Evolutionary conservation across 2,329 filamentous ascomycete species (phyloP), one percentile per base, ranked within the genome.

Genomic region (Canariomyces notabilis): DNA sequence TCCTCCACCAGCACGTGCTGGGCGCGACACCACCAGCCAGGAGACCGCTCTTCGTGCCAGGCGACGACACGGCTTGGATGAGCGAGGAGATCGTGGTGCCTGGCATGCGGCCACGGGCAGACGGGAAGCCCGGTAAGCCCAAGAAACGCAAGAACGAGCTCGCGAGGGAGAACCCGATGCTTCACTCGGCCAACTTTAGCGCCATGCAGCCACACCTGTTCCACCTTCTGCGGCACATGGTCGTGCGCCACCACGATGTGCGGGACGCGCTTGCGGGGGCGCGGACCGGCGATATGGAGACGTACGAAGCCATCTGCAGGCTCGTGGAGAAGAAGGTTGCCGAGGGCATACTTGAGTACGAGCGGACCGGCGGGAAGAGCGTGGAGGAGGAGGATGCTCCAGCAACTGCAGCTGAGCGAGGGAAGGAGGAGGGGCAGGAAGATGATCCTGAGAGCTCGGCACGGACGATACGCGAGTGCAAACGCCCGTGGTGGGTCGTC

Each of bases 131-230:
- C 26, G 14, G 66, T 69, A 49, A 80, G 36, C 37, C 44, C 11
- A 46, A 79, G 64, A 76, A 74, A 58, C 67, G 38, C 7, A 31
- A 45, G 12, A 39, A 34, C 19, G 49, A 49, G 7, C 26, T 35
- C 63, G 29, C 39, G 22, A 52, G 64, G 54, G 65, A 66, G 50
- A 68, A 68, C 38, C 67, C 70, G 44, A 65, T 65, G 36, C 61
- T 59, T 31, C 48, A 52, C 37, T 68, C 65, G 61, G 79, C 70
- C 3, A 97, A 93, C 64, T 72, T 95, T 38, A 74, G 78, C 9
- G 82, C 82, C 26, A 87, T 96, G 75, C 90, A 97, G 65, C 82
- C 89, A 1, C 93, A 98, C 65, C 78, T 96, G 35, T 98, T 98
- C 73, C 87, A 95, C 64, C 77, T 98, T 20, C 77, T 97, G 18